Evolutionary conservation across 192 early-diverging fungal genomes (phyloP).

Genomic region (Backusella sp.): DNA sequence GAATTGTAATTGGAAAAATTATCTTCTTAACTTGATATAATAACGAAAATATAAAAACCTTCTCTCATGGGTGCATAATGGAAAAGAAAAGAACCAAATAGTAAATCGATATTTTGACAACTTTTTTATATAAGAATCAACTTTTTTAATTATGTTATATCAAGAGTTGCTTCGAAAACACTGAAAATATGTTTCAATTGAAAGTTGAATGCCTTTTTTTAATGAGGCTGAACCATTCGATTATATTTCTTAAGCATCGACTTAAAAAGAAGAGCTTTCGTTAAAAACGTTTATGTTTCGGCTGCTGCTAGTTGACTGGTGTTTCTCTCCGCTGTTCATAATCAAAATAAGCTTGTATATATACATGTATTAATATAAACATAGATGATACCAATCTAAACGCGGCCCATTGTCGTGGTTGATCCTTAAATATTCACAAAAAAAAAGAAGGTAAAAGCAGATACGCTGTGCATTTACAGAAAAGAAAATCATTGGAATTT

Average conservation of each 20-base stretch:
- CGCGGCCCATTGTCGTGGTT: background rate
- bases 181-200: background rate
- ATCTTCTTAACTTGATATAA: constrained; percentile 94
- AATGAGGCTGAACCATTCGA: no score
- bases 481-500: background rate
- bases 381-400: background rate
- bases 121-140: no score
- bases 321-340: background rate
- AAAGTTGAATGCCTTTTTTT: background rate
- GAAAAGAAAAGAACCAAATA: background rate
- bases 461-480: background rate
- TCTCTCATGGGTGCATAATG: background rate
- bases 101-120: background rate
- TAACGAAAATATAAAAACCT: constrained; percentile 49
- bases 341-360: background rate
- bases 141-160: no score
- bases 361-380: background rate
- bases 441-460: background rate
- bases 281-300: background rate
- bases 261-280: background rate
- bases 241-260: no score
- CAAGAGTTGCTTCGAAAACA: no score
- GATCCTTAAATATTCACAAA: background rate
- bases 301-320: background rate
- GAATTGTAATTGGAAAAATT: constrained; percentile 66